These are phyloP conservation scores for Gossypium turneri DNA, from an alignment of 345 rosid genomes.

Conservation along the genomic window DNA sequence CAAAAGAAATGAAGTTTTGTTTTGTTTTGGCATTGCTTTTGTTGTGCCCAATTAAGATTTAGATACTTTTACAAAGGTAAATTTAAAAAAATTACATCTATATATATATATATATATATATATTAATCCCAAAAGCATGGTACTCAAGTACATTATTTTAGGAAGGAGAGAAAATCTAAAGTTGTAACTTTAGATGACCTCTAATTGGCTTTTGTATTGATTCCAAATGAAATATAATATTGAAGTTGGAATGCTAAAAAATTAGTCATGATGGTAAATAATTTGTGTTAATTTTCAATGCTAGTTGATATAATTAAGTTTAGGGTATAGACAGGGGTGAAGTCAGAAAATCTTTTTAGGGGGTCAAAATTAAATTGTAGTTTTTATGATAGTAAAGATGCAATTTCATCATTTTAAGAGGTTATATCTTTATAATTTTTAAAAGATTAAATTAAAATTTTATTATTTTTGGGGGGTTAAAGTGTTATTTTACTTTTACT, in stretches of 20 bases:
- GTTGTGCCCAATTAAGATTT: constrained; percentile 3
- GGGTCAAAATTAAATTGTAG: too few relatives aligned
- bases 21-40: neutral
- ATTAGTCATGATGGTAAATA: too few relatives aligned
- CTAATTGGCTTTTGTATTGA: neutral
- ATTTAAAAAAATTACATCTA: neutral
- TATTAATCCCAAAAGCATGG: neutral
- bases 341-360: accelerated
- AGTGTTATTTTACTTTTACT: too few relatives aligned
- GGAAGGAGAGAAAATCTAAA: constrained; percentile 12
- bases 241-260: too few relatives aligned
- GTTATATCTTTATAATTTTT: too few relatives aligned
- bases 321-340: too few relatives aligned
- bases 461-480: too few relatives aligned
- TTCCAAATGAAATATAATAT: neutral
- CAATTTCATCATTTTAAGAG: too few relatives aligned
- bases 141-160: neutral
- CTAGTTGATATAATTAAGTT: too few relatives aligned
- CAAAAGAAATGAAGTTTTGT: neutral
- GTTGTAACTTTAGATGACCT: neutral
- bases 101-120: neutral
- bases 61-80: neutral
- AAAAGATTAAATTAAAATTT: too few relatives aligned
- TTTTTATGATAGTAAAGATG: too few relatives aligned
- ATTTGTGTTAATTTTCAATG: too few relatives aligned